Conservation (phyloP, 2,329 filamentous ascomycete genomes). For the Pseudogymnoascus sp. region DNA sequence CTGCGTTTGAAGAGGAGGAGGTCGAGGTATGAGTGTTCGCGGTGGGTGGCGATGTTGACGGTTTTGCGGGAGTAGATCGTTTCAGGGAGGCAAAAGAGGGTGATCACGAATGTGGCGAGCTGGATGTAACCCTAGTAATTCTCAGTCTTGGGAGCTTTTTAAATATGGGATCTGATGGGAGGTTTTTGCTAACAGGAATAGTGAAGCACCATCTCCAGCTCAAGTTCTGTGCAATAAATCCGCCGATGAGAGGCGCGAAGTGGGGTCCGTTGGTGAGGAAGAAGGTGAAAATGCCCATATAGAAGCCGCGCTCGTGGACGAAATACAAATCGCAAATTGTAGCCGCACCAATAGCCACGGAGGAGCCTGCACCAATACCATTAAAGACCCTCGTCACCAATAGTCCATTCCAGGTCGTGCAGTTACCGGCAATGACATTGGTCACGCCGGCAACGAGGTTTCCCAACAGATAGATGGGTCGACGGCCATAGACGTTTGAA, state of each 20-base stretch:
- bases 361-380: slow-evolving; percentile 27
- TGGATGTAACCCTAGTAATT: slow-evolving; percentile 25
- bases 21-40: slow-evolving; percentile 22
- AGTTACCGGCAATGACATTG: slow-evolving; percentile 22
- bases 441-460: slow-evolving; percentile 25
- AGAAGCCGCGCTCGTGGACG: slow-evolving; percentile 20
- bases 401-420: slow-evolving; percentile 20
- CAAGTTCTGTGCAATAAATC: slow-evolving; percentile 25
- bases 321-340: slow-evolving; percentile 29
- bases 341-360: slow-evolving; percentile 28
- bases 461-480: slow-evolving; percentile 25
- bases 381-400: slow-evolving; percentile 23
- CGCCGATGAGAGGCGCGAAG: slow-evolving; percentile 26
- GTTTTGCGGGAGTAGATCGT: slow-evolving; percentile 27
- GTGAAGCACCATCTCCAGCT: slow-evolving; percentile 20
- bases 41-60: slow-evolving; percentile 18
- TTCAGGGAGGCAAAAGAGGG: slow-evolving; percentile 28
- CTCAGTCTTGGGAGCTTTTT: slow-evolving; percentile 24
- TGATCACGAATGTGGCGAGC: slow-evolving; percentile 20
- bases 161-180: slow-evolving; percentile 22
- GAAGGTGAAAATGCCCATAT: slow-evolving; percentile 24
- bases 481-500: slow-evolving; percentile 25
- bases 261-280: slow-evolving; percentile 28
- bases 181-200: neutral
- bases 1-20: slow-evolving; percentile 16